A percentile compares a stretch with the other conserved stretches of the same genome.
Conservation (phyloP, 208 protist species). For the Trypanosoma mega region DNA sequence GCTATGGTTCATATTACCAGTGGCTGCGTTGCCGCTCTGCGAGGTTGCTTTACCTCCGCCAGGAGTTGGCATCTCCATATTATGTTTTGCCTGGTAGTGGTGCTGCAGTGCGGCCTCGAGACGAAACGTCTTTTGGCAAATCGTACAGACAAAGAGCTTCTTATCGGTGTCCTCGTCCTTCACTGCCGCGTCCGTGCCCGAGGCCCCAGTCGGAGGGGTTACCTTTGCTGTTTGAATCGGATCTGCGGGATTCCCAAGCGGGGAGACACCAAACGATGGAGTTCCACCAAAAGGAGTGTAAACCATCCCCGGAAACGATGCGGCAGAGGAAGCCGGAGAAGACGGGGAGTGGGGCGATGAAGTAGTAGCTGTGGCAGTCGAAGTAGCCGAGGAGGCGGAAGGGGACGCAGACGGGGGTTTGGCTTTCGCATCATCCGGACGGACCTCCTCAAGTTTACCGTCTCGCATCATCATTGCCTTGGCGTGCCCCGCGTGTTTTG, state of each 20-base stretch:
- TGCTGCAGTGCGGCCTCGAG: slow-evolving; percentile 87
- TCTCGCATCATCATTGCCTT: slow-evolving; percentile 58
- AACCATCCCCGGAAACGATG: slow-evolving; percentile 28
- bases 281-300: slow-evolving; percentile 23
- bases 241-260: not conserved
- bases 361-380: slow-evolving; percentile 5
- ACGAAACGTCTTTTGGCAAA: slow-evolving; percentile 88
- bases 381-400: not conserved
- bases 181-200: slow-evolving; percentile 2
- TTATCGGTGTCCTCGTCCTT: slow-evolving; percentile 44
- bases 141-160: slow-evolving; percentile 75
- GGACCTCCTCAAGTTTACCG: slow-evolving; percentile 55
- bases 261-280: slow-evolving; percentile 21
- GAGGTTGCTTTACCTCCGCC: not conserved
- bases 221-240: not conserved
- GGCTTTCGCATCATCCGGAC: slow-evolving; percentile 18
- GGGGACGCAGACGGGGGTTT: slow-evolving; percentile 13
- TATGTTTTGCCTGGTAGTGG: slow-evolving; percentile 90
- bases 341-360: no score
- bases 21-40: slow-evolving; percentile 1
- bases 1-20: no score
- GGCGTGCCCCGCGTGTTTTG: slow-evolving; percentile 72
- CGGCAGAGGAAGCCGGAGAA: not conserved
- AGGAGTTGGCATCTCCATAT: slow-evolving; percentile 69
- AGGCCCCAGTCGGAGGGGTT: slow-evolving; percentile 8